phyloP scores from a whole-genome alignment of 1,284 basidiomycete species.

The Phylloboletellus chloephorus region DNA sequence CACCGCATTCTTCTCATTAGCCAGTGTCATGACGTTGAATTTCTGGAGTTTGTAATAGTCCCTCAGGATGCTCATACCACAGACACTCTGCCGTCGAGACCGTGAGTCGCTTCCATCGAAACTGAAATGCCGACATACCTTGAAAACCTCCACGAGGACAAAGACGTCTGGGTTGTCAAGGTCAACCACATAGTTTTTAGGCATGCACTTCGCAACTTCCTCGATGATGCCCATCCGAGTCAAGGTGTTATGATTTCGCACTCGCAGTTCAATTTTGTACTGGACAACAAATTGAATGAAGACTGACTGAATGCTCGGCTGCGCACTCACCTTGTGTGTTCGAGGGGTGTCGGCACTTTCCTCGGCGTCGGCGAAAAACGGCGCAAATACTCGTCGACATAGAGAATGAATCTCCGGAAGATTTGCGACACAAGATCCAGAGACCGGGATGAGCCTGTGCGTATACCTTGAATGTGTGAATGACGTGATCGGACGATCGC shows the following conservation, averaged over 20 bases:
- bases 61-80: slow-evolving; percentile 64
- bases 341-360: slow-evolving; percentile 16
- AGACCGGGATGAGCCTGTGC: slow-evolving; percentile 65
- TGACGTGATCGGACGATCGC: background rate
- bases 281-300: slow-evolving; percentile 24
- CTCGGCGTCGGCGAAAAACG: slow-evolving; percentile 44
- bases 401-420: slow-evolving; percentile 60
- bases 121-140: slow-evolving; percentile 41
- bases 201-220: slow-evolving; percentile 63
- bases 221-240: slow-evolving; percentile 55
- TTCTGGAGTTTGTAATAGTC: slow-evolving; percentile 66
- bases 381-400: slow-evolving; percentile 47
- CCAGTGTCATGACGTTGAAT: slow-evolving; percentile 72
- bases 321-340: slow-evolving; percentile 39
- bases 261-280: slow-evolving; percentile 75
- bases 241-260: slow-evolving; percentile 68
- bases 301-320: background rate
- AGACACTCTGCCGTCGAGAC: slow-evolving; percentile 48
- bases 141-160: slow-evolving; percentile 75
- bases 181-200: slow-evolving; percentile 58
- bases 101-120: slow-evolving; percentile 2
- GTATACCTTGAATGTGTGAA: slow-evolving; percentile 44
- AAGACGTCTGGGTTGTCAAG: slow-evolving; percentile 63
- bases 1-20: slow-evolving; percentile 28
- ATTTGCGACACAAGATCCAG: slow-evolving; percentile 61